Percentiles rank a stretch among this genome's conserved stretches.
phyloP scores from a whole-genome alignment of 768 basidiomycete species.

The Leccinum uliginosum region DNA sequence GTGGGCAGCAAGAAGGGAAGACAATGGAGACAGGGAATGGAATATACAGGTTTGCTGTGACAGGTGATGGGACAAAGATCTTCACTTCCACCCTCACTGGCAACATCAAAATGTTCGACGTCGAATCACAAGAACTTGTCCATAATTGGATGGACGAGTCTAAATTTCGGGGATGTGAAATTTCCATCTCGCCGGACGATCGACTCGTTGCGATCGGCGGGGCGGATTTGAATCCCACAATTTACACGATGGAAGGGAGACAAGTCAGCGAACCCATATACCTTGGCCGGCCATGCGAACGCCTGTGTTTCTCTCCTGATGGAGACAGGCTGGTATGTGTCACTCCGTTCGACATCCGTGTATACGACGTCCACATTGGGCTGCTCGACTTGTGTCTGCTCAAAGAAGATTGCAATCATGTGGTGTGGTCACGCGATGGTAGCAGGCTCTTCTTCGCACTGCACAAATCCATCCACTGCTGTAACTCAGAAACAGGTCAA shows the following conservation, averaged over 20 bases:
- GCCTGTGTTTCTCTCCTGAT: background rate
- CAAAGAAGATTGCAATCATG: background rate
- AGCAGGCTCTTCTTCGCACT: background rate
- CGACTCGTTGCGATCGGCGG: background rate
- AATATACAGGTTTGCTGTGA: background rate
- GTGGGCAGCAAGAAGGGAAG: slow-evolving; percentile 2
- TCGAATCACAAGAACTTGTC: background rate
- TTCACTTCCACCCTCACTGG: background rate
- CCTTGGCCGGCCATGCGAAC: rapidly evolving
- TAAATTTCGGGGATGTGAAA: background rate
- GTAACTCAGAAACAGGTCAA: background rate
- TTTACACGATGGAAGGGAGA: background rate
- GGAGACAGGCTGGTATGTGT: background rate
- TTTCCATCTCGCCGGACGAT: background rate
- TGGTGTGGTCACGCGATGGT: background rate
- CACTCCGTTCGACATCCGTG: background rate
- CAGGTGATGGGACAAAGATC: slow-evolving; percentile 1
- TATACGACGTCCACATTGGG: background rate
- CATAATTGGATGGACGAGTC: background rate
- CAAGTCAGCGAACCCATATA: background rate
- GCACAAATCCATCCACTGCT: background rate
- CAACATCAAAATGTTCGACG: background rate
- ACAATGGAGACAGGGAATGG: background rate
- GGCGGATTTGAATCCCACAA: too few species aligned
- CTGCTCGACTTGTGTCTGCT: background rate